phyloP scores from a whole-genome alignment of 179 eudicot genomes.

The Drosera spatulata region DNA sequence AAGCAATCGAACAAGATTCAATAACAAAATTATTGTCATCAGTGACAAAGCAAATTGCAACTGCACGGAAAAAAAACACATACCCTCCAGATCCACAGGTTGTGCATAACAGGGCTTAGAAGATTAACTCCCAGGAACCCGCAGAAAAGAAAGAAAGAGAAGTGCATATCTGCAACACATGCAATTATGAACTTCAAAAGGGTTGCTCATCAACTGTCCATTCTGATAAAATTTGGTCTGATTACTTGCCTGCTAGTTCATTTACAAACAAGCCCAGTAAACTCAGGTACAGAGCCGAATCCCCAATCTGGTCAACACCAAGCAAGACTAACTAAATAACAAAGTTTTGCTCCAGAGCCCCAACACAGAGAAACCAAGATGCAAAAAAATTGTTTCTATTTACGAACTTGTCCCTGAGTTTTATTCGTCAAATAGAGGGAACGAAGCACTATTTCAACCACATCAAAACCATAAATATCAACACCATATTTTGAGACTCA shows the following conservation, averaged over 20 bases:
- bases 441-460: too few relatives aligned
- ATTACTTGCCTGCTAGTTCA: constrained; percentile 66
- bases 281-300: constrained; percentile 73
- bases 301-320: constrained; percentile 56
- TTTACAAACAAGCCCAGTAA: constrained; percentile 66
- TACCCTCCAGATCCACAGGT: constrained; percentile 99
- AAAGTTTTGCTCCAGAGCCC: too few relatives aligned
- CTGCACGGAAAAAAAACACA: constrained; percentile 5
- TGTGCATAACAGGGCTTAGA: constrained; percentile 96
- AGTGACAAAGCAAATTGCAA: neutral
- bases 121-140: constrained; percentile 86
- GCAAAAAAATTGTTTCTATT: too few relatives aligned
- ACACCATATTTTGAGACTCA: too few relatives aligned
- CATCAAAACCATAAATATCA: too few relatives aligned
- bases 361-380: too few relatives aligned
- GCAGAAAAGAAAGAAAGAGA: constrained; percentile 86
- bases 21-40: neutral
- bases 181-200: constrained; percentile 2
- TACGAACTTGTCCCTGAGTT: too few relatives aligned
- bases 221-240: neutral
- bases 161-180: constrained; percentile 67
- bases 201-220: constrained; percentile 3
- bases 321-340: neutral
- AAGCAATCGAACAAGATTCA: neutral
- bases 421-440: too few relatives aligned